Evolutionary conservation across 768 basidiomycete genomes (phyloP).

Genomic region (Xerocomellus dryophilus): DNA sequence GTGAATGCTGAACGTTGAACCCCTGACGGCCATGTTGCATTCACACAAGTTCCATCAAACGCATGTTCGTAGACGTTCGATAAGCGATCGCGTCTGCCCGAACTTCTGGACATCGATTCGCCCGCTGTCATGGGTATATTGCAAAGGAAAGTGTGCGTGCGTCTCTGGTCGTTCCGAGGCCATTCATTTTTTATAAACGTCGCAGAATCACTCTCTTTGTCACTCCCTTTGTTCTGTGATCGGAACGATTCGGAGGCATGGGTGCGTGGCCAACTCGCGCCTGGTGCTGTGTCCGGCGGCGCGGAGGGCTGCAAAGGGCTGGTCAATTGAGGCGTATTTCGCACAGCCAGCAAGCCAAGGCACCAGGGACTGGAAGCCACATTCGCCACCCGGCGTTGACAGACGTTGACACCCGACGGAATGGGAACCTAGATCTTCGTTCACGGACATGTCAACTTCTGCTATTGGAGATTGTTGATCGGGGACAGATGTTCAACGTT

Average conservation of each 20-base stretch:
- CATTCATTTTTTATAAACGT: background rate
- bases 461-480: background rate
- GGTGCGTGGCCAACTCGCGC: constrained; percentile 15
- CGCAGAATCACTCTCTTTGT: background rate
- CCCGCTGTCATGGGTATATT: background rate
- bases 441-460: background rate
- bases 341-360: constrained; percentile 20
- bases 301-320: constrained; percentile 3
- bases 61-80: constrained; percentile 13
- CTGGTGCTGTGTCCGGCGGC: background rate
- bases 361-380: constrained; percentile 18
- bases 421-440: background rate
- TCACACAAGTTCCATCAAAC: constrained; percentile 22
- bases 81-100: background rate
- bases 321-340: constrained; percentile 7
- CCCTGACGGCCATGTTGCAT: constrained; percentile 26
- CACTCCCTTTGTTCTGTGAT: background rate
- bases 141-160: background rate
- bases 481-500: background rate
- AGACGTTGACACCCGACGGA: constrained; percentile 3
- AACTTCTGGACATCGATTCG: too few species aligned
- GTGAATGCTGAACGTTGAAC: background rate
- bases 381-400: background rate
- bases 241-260: background rate
- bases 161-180: background rate